Base-by-base conservation (phyloP, 108 stramenopile genomes). In the Pseudonitzschia delicatissima region DNA sequence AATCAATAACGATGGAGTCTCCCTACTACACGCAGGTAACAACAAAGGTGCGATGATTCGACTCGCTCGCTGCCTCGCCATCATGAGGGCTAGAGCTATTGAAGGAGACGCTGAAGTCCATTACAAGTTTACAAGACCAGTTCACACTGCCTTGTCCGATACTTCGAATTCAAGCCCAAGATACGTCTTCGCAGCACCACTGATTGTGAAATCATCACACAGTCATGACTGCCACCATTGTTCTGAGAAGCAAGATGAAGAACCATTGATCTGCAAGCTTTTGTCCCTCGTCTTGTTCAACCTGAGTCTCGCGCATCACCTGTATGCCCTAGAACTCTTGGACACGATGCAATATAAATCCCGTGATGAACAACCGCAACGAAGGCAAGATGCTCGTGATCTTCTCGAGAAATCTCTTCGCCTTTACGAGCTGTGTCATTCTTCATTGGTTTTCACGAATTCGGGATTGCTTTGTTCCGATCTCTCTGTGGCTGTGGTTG, bases 381-480 rank as follows among this genome's bases (percentile, higher is more conserved):
- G n/a, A 18, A n/a, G n/a, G n/a, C 53, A 55, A 8, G 53, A 55
- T 31, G 53, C 31, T 11, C 27, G 1, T 55, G 28, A 27, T 0
- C 7, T 33, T 3, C 32, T 55, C 15, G 13, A 12, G 0, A 35
- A 33, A 20, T 9, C 53, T 55, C 53, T 55, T 33, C 53, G 53
- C 28, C 53, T 55, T 4, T 55, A 55, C n/a, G 31, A 55, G 31
- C 53, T 55, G 15, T 55, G 53, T 27, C 53, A 55, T 33, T 55
- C 53, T 11, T 33, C 53, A 1, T 55, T 55, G n/a, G 27, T 55
- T 33, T 55, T 55, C 31, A 33, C 53, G n/a, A 35, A 27, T 55
- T 55, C 53, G 4, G 53, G 53, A 23, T n/a, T 55, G 32, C 53
- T 55, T 55, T 55, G 53, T 33, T 32, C 53, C 34, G 53, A 55